phyloP scores from a whole-genome alignment of 1,284 basidiomycete species.

The Xanthoconium separans region DNA sequence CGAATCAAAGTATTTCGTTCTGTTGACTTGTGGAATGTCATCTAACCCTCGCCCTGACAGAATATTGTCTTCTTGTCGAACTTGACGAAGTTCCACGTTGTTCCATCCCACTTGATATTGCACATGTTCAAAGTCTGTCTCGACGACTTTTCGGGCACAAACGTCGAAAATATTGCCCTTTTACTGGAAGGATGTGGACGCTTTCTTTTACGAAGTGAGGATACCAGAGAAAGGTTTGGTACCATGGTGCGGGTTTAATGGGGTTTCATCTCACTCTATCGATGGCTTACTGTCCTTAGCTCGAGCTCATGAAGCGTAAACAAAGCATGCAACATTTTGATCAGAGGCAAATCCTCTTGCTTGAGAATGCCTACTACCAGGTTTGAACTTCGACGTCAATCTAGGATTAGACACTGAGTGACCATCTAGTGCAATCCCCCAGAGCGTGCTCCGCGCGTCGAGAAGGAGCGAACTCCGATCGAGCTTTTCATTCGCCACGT shows the following conservation, averaged over 20 bases:
- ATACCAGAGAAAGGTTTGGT: slow-evolving; percentile 81
- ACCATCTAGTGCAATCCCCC: slow-evolving; percentile 88
- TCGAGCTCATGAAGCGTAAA: slow-evolving; percentile 94
- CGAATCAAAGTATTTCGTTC: slow-evolving; percentile 68
- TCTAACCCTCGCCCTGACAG: slow-evolving; percentile 39
- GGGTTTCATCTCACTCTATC: neutral
- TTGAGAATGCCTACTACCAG: slow-evolving; percentile 99
- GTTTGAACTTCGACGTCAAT: slow-evolving; percentile 38
- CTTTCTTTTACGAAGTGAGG: slow-evolving; percentile 86
- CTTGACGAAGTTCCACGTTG: slow-evolving; percentile 94
- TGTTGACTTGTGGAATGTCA: neutral
- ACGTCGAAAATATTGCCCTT: slow-evolving; percentile 92
- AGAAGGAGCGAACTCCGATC: slow-evolving; percentile 85
- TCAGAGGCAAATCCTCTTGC: slow-evolving; percentile 81
- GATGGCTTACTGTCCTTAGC: slow-evolving; percentile 41
- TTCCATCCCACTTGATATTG: slow-evolving; percentile 88
- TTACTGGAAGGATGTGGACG: slow-evolving; percentile 94
- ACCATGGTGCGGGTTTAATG: slow-evolving; percentile 59
- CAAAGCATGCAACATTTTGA: slow-evolving; percentile 92
- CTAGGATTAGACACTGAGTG: slow-evolving; percentile 6
- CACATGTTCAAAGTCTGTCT: slow-evolving; percentile 97
- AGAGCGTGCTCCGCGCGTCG: slow-evolving; percentile 81
- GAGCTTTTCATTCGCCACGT: slow-evolving; percentile 94
- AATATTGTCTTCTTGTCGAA: slow-evolving; percentile 90
- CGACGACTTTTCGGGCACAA: slow-evolving; percentile 91